Evolutionary conservation across 2,329 filamentous ascomycete species (phyloP).

Genomic region (Sarocladium strictum): DNA sequence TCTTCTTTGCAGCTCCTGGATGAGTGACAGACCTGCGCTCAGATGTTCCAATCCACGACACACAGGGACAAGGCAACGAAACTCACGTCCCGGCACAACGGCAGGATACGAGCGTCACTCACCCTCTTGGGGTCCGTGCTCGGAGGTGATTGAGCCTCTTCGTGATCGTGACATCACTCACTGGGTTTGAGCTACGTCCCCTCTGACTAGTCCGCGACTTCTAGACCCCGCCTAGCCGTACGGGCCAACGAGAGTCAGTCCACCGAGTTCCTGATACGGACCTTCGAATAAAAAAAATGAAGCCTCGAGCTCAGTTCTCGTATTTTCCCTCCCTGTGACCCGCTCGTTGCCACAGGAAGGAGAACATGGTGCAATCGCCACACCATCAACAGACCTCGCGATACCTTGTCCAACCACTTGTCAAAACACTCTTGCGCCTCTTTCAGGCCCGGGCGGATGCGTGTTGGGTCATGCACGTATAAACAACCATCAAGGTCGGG

Average conservation of each 20-base stretch:
- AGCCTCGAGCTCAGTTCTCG: not conserved
- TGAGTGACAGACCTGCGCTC: too few species aligned
- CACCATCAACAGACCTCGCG: not conserved
- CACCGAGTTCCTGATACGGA: not conserved
- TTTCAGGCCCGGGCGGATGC: too few species aligned
- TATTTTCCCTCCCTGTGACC: not conserved
- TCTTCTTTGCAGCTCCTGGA: too few species aligned
- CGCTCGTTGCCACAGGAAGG: not conserved
- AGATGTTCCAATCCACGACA: not conserved
- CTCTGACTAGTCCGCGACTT: not conserved
- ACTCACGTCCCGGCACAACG: not conserved
- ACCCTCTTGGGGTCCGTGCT: not conserved
- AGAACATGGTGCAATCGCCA: not conserved
- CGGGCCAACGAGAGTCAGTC: too few species aligned
- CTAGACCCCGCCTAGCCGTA: not conserved
- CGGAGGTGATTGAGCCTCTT: not conserved
- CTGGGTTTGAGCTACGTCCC: not conserved
- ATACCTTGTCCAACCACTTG: too few species aligned
- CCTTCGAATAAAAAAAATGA: not conserved
- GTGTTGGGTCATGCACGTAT: not conserved
- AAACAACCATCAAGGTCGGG: too few species aligned
- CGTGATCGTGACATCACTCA: conserved; percentile 5
- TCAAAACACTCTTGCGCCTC: too few species aligned
- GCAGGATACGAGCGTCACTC: not conserved
- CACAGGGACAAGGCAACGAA: not conserved